Evolutionary conservation across 2,329 filamentous ascomycete species (phyloP).

Genomic region (Dichotomopilus funicola): DNA sequence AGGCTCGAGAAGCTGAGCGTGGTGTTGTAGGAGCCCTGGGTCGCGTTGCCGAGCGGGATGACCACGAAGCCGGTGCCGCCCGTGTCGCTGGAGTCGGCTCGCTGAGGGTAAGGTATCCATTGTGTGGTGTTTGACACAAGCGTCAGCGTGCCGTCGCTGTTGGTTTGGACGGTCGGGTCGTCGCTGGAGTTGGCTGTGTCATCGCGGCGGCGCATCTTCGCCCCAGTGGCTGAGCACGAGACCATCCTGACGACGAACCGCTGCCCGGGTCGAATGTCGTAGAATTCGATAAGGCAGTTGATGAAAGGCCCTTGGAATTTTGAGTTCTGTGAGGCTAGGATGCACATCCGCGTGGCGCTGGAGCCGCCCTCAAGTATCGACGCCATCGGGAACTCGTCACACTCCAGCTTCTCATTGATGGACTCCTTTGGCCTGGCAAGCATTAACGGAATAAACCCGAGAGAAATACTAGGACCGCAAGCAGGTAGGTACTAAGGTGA

Average conservation of each 20-base stretch:
- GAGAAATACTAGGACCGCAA: background rate
- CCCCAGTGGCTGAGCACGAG: background rate
- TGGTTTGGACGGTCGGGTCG: background rate
- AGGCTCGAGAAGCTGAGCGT: background rate
- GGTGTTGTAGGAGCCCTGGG: background rate
- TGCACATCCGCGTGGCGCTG: background rate
- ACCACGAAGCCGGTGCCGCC: background rate
- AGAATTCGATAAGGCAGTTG: background rate
- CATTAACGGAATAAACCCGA: background rate
- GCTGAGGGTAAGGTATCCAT: background rate
- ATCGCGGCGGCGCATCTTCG: background rate
- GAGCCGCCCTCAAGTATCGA: background rate
- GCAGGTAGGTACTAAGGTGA: too few species aligned
- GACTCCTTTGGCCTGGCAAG: background rate
- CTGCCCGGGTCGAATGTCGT: background rate
- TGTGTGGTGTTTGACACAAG: background rate
- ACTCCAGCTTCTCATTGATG: background rate
- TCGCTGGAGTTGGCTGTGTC: background rate
- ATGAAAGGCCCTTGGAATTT: background rate
- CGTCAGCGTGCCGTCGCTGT: background rate
- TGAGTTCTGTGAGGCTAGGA: background rate
- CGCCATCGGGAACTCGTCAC: background rate
- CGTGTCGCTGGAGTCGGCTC: background rate
- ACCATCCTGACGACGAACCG: background rate
- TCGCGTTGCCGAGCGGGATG: background rate